Evolutionary conservation across 495 filamentous ascomycete species (phyloP), one percentile per base, ranked within the genome.

Genomic region (Cenococcum geophilum): DNA sequence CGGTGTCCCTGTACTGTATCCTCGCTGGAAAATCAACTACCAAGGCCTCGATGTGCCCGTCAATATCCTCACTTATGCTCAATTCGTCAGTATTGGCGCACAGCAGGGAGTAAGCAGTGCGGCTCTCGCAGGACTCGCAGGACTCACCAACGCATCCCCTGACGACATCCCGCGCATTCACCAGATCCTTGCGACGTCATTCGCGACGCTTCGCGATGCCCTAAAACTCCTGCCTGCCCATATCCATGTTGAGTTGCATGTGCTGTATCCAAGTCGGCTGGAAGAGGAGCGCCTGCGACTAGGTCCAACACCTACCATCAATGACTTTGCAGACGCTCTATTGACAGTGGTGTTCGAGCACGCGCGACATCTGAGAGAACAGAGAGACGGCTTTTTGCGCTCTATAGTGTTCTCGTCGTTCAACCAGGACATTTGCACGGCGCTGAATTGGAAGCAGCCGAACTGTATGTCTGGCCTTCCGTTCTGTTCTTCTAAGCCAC

Each of bases 401-500:
- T 91, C 86, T 9, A 85, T 98, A 45, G 89, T 97, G 22, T 96
- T 97, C 72, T 92, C 89, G 60, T 91, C 88, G 6, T 95, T 90
- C 64, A 96, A 96, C 70, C 77, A 87, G 11, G 87, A 86, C 65
- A 82, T 97, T 32, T 98, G 93, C 73, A 91, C 88, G 37, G 90
- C 92, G 4, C 69, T 98, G 55, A 97, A 97, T 72, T 98, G 95
- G 95, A 98, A 98, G 74, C 93, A 98, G 72, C 93, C 93, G 11
- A 98, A 97, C 66, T 98, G 87, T 89, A 73, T 76, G 83, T 74
- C 11, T 32, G n/a, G 45, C 16, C 18, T 37, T 12, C 9, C 21
- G 14, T 35, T 27, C 18, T 23, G 40, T 20, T 27, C 23, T 36
- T 50, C 18, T 49, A 59, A 37, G 25, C 2, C 6, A 32, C 6